phyloP scores from a whole-genome alignment of 2,329 filamentous ascomycete genomes.

The Trichoderma koningii region DNA sequence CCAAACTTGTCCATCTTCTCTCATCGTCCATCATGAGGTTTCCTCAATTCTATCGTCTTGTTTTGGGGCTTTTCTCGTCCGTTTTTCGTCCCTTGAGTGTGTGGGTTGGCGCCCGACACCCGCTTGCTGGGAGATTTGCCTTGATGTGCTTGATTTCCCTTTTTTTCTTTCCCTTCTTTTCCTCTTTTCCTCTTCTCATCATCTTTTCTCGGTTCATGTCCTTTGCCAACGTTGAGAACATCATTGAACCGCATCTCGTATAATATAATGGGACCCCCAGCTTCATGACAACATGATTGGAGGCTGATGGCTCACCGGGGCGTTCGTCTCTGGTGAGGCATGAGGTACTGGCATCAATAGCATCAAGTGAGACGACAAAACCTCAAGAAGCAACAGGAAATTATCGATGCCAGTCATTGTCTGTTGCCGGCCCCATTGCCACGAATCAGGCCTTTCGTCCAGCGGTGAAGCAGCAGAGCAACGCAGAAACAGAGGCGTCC shows the following conservation, averaged over 20 bases:
- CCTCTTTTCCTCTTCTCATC: too few relatives aligned
- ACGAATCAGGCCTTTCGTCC: slow-evolving; percentile 21
- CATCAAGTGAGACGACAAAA: not conserved
- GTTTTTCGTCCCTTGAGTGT: not conserved
- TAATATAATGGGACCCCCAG: not conserved
- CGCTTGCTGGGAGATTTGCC: slow-evolving; percentile 10
- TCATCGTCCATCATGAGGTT: too few relatives aligned
- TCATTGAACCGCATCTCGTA: not conserved
- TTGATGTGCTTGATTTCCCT: slow-evolving; percentile 8
- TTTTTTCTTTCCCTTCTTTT: not conserved
- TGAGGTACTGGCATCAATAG: not conserved
- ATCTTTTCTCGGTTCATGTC: not conserved
- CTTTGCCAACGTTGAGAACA: not conserved
- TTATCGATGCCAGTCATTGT: not conserved
- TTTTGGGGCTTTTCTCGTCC: not conserved
- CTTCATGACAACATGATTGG: not conserved
- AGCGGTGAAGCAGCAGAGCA: slow-evolving; percentile 8
- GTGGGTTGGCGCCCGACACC: not conserved
- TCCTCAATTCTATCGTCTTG: not conserved
- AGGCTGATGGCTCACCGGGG: not conserved
- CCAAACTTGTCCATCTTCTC: not conserved
- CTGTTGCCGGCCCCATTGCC: slow-evolving; percentile 11
- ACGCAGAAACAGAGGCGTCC: not conserved
- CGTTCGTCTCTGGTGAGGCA: not conserved
- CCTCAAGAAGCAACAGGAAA: not conserved